Evolutionary conservation across 116 monocot species (phyloP).

Genomic region (Thalassia testudinum): DNA sequence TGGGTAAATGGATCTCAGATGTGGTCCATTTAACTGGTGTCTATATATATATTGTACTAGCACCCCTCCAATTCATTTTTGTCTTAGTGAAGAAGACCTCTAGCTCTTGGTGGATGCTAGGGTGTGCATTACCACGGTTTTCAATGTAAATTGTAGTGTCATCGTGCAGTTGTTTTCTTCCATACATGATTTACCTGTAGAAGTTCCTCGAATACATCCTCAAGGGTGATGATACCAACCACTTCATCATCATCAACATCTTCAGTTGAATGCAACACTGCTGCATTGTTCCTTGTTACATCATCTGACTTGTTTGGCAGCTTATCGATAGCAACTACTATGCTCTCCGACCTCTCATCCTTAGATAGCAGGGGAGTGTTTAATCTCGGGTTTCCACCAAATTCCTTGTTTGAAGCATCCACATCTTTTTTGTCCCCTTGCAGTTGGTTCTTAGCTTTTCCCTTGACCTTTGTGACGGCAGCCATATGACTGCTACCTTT

Average conservation of each 20-base stretch:
- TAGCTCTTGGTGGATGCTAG: not conserved
- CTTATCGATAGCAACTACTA: constrained; percentile 59
- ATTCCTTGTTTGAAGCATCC: not conserved
- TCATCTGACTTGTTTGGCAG: constrained; percentile 15
- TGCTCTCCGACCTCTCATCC: constrained; percentile 20
- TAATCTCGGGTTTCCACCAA: constrained; percentile 8
- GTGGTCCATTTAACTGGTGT: not conserved
- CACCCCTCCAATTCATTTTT: not conserved
- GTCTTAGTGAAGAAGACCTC: not conserved
- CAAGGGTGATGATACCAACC: constrained; percentile 57
- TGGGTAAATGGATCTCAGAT: not conserved
- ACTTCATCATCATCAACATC: constrained; percentile 55
- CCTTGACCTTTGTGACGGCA: constrained; percentile 71
- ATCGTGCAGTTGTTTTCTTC: too few relatives aligned
- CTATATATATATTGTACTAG: not conserved
- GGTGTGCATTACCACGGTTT: not conserved
- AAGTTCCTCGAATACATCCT: constrained; percentile 73
- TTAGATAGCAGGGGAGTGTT: constrained; percentile 34
- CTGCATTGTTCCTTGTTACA: constrained; percentile 12
- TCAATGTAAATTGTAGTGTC: too few relatives aligned
- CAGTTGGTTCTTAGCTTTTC: constrained; percentile 20
- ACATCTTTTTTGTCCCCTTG: constrained; percentile 14
- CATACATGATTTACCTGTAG: constrained; percentile 19
- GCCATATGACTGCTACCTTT: constrained; percentile 99
- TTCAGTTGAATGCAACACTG: constrained; percentile 7